Percentiles rank a stretch among this genome's conserved stretches.
phyloP scores from a whole-genome alignment of 371 early-diverging fungal genomes.

The Blakeslea trispora region DNA sequence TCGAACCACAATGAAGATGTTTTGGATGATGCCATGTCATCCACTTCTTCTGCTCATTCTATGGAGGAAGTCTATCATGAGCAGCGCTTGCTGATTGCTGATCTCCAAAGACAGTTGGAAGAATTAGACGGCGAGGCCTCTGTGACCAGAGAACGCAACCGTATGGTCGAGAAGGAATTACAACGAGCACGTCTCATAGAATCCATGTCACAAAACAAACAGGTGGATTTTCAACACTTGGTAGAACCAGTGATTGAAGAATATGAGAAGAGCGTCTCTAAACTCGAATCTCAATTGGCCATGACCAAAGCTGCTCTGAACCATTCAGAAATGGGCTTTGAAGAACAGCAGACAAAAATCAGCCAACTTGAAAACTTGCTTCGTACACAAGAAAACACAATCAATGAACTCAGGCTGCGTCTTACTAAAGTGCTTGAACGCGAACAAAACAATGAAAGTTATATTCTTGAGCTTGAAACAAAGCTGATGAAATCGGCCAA shows the following conservation, averaged over 20 bases:
- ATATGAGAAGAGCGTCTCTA: conserved; percentile 63
- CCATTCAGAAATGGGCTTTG: conserved; percentile 49
- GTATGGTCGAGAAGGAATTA: conserved; percentile 40
- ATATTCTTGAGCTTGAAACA: conserved; percentile 47
- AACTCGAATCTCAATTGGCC: conserved; percentile 60
- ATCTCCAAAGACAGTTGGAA: conserved; percentile 47
- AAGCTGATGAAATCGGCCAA: conserved; percentile 37
- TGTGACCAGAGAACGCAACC: conserved; percentile 41
- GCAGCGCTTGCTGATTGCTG: conserved; percentile 37
- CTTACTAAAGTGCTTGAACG: conserved; percentile 29
- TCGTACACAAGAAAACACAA: conserved; percentile 33
- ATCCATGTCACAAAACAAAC: conserved; percentile 12
- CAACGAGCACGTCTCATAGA: conserved; percentile 23
- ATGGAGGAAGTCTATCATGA: conserved; percentile 37
- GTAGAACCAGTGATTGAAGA: conserved; percentile 71
- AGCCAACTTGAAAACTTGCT: conserved; percentile 30
- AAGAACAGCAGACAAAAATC: conserved; percentile 52
- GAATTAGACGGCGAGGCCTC: conserved; percentile 43
- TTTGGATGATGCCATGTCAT: conserved; percentile 5
- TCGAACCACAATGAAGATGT: conserved; percentile 5
- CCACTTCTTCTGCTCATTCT: conserved; percentile 6
- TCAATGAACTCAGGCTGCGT: conserved; percentile 15
- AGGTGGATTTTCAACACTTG: conserved; percentile 54
- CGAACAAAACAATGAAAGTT: conserved; percentile 38
- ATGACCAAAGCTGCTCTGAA: conserved; percentile 54